phyloP scores from a whole-genome alignment of 306 rosid genomes.

The Vigna unguiculata region DNA sequence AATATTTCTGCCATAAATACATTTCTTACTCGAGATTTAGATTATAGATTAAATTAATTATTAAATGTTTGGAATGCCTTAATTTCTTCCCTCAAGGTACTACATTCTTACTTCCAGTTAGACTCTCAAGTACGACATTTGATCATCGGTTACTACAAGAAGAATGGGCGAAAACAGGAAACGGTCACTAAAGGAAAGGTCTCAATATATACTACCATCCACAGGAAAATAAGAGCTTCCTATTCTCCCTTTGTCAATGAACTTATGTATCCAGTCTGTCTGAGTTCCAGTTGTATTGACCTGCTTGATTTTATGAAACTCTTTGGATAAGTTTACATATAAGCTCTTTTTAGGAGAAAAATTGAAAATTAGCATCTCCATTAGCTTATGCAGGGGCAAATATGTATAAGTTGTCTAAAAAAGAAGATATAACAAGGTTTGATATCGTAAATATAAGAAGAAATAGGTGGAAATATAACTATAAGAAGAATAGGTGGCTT shows the following conservation, averaged over 20 bases:
- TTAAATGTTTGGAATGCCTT: background rate
- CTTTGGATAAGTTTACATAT: too few species aligned
- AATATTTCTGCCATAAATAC: background rate
- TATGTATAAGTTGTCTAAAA: too few species aligned
- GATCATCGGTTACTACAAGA: background rate
- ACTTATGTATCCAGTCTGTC: background rate
- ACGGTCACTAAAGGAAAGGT: background rate
- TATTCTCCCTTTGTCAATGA: background rate
- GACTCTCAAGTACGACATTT: background rate
- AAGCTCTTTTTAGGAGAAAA: too few species aligned
- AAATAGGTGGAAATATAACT: too few species aligned
- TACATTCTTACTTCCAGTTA: background rate
- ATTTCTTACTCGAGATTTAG: background rate
- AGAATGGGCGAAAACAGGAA: slow-evolving; percentile 3
- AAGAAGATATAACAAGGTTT: too few species aligned
- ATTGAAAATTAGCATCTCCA: too few species aligned
- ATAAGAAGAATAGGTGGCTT: too few species aligned
- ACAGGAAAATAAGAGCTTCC: background rate
- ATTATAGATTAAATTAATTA: slow-evolving; percentile 5
- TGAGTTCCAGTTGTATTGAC: background rate
- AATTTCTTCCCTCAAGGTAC: slow-evolving; percentile 2
- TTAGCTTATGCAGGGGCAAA: too few species aligned
- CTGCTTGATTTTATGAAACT: background rate
- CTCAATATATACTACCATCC: slow-evolving; percentile 17
- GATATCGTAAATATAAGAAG: too few species aligned